These are phyloP conservation scores for Aspergillus ibericus DNA, from an alignment of 2,329 filamentous ascomycete genomes.

Conservation along the genomic window DNA sequence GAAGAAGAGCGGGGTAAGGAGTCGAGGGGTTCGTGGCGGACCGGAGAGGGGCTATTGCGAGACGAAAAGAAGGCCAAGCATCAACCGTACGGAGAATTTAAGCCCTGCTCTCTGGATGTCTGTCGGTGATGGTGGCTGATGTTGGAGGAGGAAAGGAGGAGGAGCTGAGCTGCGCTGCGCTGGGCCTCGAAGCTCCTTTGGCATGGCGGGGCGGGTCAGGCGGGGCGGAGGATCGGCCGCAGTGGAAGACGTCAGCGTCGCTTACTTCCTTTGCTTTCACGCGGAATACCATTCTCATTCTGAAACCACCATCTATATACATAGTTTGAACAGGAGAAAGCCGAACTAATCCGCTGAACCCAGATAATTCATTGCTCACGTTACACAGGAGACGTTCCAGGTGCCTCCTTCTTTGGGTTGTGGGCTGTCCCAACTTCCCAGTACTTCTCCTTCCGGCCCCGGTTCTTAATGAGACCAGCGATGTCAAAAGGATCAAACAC, in stretches of 20 bases:
- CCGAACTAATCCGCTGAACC: not conserved
- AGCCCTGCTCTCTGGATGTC: too few relatives aligned
- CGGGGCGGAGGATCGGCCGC: conserved; percentile 11
- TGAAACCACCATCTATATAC: too few relatives aligned
- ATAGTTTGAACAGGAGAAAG: too few relatives aligned
- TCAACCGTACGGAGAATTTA: not conserved
- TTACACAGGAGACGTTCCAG: not conserved
- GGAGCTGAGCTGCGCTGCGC: not conserved
- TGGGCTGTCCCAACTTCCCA: conserved; percentile 33
- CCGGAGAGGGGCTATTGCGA: not conserved
- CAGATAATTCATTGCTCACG: too few relatives aligned
- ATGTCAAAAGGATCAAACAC: conserved; percentile 47
- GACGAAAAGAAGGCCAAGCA: not conserved
- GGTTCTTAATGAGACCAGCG: conserved; percentile 35
- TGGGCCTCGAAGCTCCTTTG: conserved; percentile 4
- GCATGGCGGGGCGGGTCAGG: conserved; percentile 13
- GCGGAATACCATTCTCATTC: too few relatives aligned
- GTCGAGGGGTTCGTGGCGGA: not conserved
- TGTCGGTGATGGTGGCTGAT: not conserved
- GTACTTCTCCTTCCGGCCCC: conserved; percentile 40
- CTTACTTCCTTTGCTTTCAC: not conserved
- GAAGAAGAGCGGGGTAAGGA: not conserved
- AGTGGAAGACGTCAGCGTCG: conserved; percentile 16
- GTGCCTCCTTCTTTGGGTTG: not conserved
- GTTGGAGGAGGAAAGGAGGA: not conserved